A percentile compares a stretch with the other conserved stretches of the same genome.
phyloP scores from a whole-genome alignment of 495 filamentous ascomycete genomes.

The Thermochaetoides thermophila region DNA sequence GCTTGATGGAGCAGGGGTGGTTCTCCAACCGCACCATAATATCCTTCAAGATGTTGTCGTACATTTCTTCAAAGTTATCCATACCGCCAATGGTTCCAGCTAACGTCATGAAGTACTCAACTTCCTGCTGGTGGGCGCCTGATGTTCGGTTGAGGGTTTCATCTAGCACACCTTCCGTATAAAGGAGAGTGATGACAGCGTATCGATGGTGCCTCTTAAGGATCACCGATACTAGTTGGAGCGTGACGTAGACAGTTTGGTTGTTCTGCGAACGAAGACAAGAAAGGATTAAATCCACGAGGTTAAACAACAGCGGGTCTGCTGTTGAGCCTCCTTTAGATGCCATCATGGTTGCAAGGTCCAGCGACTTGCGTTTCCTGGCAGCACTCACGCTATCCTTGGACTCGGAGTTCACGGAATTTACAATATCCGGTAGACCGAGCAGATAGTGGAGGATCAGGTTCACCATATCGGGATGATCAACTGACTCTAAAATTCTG shows the following conservation, averaged over 20 bases:
- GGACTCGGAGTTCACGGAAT: slow-evolving; percentile 12
- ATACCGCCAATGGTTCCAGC: slow-evolving; percentile 58
- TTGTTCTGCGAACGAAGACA: slow-evolving; percentile 73
- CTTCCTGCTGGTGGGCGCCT: slow-evolving; percentile 66
- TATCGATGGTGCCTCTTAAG: slow-evolving; percentile 78
- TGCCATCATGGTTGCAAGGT: slow-evolving; percentile 64
- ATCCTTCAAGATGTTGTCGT: slow-evolving; percentile 72
- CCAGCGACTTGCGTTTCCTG: slow-evolving; percentile 74
- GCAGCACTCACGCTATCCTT: slow-evolving; percentile 39
- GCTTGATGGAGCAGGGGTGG: slow-evolving; percentile 52
- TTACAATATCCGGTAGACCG: slow-evolving; percentile 46
- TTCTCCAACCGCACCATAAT: slow-evolving; percentile 61
- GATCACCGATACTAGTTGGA: slow-evolving; percentile 72
- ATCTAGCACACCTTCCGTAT: slow-evolving; percentile 40
- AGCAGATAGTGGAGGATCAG: slow-evolving; percentile 88
- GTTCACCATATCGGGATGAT: slow-evolving; percentile 83
- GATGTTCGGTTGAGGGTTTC: slow-evolving; percentile 46
- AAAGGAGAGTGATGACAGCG: slow-evolving; percentile 60
- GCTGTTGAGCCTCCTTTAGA: slow-evolving; percentile 52
- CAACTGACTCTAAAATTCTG: slow-evolving; percentile 75
- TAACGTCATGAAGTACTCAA: slow-evolving; percentile 57
- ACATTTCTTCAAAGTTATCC: slow-evolving; percentile 59
- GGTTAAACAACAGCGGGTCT: slow-evolving; percentile 78
- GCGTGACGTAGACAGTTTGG: slow-evolving; percentile 76
- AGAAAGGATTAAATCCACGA: slow-evolving; percentile 77